phyloP scores from a whole-genome alignment of 371 early-diverging fungal species.

The Dinochytrium kinnereticum region DNA sequence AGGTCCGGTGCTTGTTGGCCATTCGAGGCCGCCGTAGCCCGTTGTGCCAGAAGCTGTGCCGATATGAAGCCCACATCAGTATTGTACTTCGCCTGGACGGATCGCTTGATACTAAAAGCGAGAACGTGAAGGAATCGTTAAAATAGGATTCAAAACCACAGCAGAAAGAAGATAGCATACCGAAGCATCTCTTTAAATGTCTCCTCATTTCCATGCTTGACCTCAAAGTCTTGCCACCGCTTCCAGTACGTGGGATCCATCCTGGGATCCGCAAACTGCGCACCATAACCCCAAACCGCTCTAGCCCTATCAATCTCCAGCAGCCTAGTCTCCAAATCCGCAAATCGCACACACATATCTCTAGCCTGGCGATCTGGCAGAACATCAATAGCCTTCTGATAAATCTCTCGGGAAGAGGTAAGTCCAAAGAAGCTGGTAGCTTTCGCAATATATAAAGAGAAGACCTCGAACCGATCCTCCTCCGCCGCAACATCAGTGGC shows the following conservation, averaged over 20 bases:
- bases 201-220: slow-evolving; percentile 95
- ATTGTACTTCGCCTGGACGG: slow-evolving; percentile 78
- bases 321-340: slow-evolving; percentile 84
- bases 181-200: slow-evolving; percentile 97
- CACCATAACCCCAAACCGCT: slow-evolving; percentile 87
- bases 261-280: slow-evolving; percentile 89
- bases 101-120: slow-evolving; percentile 90
- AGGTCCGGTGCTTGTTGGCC: slow-evolving; percentile 14
- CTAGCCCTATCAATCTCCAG: slow-evolving; percentile 97
- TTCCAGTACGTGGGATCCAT: slow-evolving; percentile 82
- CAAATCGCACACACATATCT: slow-evolving; percentile 81
- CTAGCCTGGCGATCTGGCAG: slow-evolving; percentile 85
- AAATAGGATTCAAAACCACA: slow-evolving; percentile 8
- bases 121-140: too few species aligned
- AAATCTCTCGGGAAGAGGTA: slow-evolving; percentile 86
- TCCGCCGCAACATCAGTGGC: slow-evolving; percentile 79
- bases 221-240: slow-evolving; percentile 96
- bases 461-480: slow-evolving; percentile 84
- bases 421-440: slow-evolving; percentile 87
- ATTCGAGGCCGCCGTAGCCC: too few species aligned
- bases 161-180: slow-evolving; percentile 32
- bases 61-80: slow-evolving; percentile 67
- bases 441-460: slow-evolving; percentile 87
- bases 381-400: slow-evolving; percentile 86
- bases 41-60: slow-evolving; percentile 51